Conservation (phyloP, 2,329 filamentous ascomycete species). For the Aspergillus novoparasiticus region DNA sequence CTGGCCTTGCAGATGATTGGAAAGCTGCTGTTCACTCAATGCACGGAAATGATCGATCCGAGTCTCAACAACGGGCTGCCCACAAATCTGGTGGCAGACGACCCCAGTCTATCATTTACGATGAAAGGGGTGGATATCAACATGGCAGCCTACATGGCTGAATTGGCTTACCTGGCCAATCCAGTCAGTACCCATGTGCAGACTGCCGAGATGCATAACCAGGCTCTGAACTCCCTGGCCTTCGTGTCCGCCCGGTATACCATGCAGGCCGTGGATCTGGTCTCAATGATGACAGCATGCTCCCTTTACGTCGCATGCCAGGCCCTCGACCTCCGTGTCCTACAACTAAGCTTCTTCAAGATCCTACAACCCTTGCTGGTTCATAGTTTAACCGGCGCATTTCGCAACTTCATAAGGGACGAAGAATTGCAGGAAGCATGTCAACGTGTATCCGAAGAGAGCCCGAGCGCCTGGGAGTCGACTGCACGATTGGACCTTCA, state of each 20-base stretch:
- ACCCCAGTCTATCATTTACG: slow-evolving; percentile 59
- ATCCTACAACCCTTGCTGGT: slow-evolving; percentile 3
- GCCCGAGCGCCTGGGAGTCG: too few relatives aligned
- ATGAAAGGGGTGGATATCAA: slow-evolving; percentile 67
- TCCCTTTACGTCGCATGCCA: slow-evolving; percentile 61
- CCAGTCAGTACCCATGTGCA: slow-evolving; percentile 65
- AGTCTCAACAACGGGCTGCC: slow-evolving; percentile 60
- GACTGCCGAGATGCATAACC: slow-evolving; percentile 67
- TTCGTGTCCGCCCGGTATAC: slow-evolving; percentile 61
- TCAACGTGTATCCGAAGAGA: too few relatives aligned
- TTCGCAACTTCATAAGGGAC: slow-evolving; percentile 18
- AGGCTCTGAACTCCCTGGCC: slow-evolving; percentile 66
- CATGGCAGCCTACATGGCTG: slow-evolving; percentile 63
- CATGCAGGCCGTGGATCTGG: slow-evolving; percentile 56
- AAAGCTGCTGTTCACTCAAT: slow-evolving; percentile 63
- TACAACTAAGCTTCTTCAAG: slow-evolving; percentile 33
- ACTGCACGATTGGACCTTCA: too few relatives aligned
- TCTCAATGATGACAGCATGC: slow-evolving; percentile 57
- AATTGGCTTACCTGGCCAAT: slow-evolving; percentile 63
- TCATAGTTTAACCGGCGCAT: too few relatives aligned
- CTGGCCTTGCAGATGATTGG: slow-evolving; percentile 55
- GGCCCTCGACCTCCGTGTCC: slow-evolving; percentile 54
- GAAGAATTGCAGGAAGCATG: too few relatives aligned
- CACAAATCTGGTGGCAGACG: slow-evolving; percentile 62
- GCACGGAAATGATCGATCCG: slow-evolving; percentile 63